phyloP scores from a whole-genome alignment of 441 rosid species.

The Bocquillonia castaneifolia region DNA sequence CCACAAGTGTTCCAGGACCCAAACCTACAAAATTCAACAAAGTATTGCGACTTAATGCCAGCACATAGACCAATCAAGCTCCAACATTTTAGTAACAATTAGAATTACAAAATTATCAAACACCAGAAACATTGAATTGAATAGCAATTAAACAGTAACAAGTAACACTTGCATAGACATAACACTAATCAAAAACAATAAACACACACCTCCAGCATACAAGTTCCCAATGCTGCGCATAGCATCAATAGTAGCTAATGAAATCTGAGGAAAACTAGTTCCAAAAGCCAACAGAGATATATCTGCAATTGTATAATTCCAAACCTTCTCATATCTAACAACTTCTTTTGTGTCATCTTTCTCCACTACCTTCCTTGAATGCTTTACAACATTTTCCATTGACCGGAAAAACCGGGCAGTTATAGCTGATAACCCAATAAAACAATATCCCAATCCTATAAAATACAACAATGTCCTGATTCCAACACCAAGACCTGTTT shows the following conservation, averaged over 20 bases:
- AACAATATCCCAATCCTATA: slow-evolving; percentile 74
- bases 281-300: slow-evolving; percentile 86
- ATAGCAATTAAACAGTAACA: no score
- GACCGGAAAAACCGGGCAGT: slow-evolving; percentile 76
- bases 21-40: slow-evolving; percentile 66
- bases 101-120: no score
- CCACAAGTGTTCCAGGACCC: slow-evolving; percentile 98
- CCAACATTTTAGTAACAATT: not conserved
- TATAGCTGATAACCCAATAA: slow-evolving; percentile 80
- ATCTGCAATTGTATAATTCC: slow-evolving; percentile 91
- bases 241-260: slow-evolving; percentile 90
- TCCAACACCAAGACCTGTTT: slow-evolving; percentile 44
- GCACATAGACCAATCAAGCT: slow-evolving; percentile 15
- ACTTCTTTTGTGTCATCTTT: slow-evolving; percentile 49
- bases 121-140: no score
- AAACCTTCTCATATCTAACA: slow-evolving; percentile 59
- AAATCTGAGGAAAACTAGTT: slow-evolving; percentile 94
- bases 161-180: not conserved
- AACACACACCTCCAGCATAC: slow-evolving; percentile 71
- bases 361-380: slow-evolving; percentile 60
- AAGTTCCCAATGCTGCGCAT: slow-evolving; percentile 56
- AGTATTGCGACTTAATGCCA: no score
- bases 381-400: slow-evolving; percentile 90
- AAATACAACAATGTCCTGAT: slow-evolving; percentile 48
- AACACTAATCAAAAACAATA: not conserved